Conservation (phyloP, 768 basidiomycete species). For the Megacollybia marginata region DNA sequence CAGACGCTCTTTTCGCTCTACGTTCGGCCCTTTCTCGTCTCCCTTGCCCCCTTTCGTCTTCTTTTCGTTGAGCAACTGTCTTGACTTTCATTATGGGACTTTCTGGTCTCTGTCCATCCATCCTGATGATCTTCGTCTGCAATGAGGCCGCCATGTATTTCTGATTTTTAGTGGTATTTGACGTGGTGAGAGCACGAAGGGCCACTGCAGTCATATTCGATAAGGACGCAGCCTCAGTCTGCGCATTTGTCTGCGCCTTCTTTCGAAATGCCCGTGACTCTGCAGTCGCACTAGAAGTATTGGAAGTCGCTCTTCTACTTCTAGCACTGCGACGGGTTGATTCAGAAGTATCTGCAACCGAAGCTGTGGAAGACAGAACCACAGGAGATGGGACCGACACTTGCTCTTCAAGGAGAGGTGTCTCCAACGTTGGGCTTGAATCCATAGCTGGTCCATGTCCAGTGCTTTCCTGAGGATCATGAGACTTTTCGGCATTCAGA, state of each 20-base stretch:
- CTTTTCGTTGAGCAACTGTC: constrained; percentile 58
- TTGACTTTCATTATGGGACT: constrained; percentile 73
- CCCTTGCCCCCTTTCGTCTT: constrained; percentile 50
- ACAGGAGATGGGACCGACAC: neutral
- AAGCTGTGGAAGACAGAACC: neutral
- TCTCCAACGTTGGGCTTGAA: neutral
- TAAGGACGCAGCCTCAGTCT: constrained; percentile 36
- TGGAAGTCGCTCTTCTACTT: neutral
- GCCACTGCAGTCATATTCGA: constrained; percentile 64
- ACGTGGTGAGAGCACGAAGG: constrained; percentile 60
- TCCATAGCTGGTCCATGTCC: neutral
- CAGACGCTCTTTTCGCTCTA: constrained; percentile 35
- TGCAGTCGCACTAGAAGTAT: too few relatives aligned
- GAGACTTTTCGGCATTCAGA: too few relatives aligned
- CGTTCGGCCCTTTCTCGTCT: constrained; percentile 54
- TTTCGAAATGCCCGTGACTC: too few relatives aligned
- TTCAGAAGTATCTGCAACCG: neutral
- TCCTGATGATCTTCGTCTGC: constrained; percentile 65
- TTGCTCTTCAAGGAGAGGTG: neutral
- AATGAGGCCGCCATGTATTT: constrained; percentile 50
- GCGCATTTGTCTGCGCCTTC: neutral
- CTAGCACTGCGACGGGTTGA: constrained; percentile 3
- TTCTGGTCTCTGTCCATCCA: constrained; percentile 63
- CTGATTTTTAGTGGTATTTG: constrained; percentile 72
- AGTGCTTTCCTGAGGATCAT: too few relatives aligned